These are phyloP conservation scores for Adansonia rubrostipa DNA, from an alignment of 441 rosid genomes.

Conservation along the genomic window DNA sequence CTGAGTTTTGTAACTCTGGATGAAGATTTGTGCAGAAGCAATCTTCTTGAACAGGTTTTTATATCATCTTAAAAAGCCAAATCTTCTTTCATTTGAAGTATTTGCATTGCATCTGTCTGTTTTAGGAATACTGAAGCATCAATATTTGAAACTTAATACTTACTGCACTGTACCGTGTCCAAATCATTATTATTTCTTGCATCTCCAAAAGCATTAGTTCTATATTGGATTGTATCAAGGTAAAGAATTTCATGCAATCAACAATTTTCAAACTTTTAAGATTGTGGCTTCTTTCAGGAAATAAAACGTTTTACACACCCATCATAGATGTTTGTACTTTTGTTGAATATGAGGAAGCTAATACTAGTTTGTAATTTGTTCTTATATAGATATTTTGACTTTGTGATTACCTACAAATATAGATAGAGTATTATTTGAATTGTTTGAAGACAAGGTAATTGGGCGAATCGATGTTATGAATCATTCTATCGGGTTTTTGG, in stretches of 20 bases:
- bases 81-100: constrained; percentile 3
- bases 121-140: not conserved
- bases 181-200: not conserved
- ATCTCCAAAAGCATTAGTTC: not conserved
- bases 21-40: not conserved
- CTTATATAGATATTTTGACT: too few species aligned
- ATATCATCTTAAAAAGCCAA: not conserved
- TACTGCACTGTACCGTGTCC: not conserved
- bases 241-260: not conserved
- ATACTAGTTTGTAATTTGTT: too few species aligned
- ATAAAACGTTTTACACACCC: too few species aligned
- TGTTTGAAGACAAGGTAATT: not conserved
- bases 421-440: not conserved
- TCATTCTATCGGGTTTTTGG: not conserved
- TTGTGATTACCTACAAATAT: too few species aligned
- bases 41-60: not conserved
- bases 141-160: not conserved
- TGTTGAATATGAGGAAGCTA: too few species aligned
- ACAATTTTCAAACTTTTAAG: not conserved
- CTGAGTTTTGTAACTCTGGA: constrained; percentile 7
- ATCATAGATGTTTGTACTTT: too few species aligned
- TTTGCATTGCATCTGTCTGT: not conserved
- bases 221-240: not conserved
- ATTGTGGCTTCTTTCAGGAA: not conserved
- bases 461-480: not conserved